Evolutionary conservation across 1,284 basidiomycete genomes (phyloP), one percentile per base, ranked within the genome.

Genomic region (Fomitopsis betulina): DNA sequence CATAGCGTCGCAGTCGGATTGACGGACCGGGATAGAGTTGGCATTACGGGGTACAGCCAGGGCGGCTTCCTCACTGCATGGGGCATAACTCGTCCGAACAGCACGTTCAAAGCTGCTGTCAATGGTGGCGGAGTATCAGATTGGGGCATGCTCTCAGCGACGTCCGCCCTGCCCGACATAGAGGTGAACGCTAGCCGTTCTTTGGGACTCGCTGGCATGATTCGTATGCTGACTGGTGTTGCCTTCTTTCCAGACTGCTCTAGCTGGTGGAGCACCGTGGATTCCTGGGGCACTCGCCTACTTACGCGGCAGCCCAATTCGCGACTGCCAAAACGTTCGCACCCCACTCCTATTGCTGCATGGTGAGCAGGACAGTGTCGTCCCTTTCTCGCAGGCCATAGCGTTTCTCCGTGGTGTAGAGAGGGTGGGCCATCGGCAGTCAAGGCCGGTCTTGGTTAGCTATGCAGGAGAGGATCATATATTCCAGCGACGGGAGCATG

Each of bases 401-500:
- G 58, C 58, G n/a, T 30, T 59, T 27, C 21, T 56, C 6, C 54
- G 58, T 2, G 58, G 58, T 3, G 43, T 59, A 6, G 54, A 53
- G 39, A 54, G 58, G 2, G 49, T 21, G 30, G 50, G 30, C 7
- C 10, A 23, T n/a, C 33, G 37, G 23, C 15, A 25, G 27, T 39
- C 54, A 6, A 25, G 42, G 25, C 45, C 45, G 27, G 17, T n/a
- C 12, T 51, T 59, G 10, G 42, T 59, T 5, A 53, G 56, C 21
- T 59, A 59, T 33, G 54, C 58, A 5, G 23, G 58, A 23, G 58
- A 59, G 54, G 54, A 54, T n/a, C 58, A 59, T 40, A 35, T n/a
- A 3, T 59, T 59, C 17, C 27, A 47, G 27, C 54, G 53, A 42
- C 54, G 58, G 2, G 42, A 12, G 21, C 32, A 59, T 54, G 58